Evolutionary conservation across 2,329 filamentous ascomycete genomes (phyloP).

Genomic region (Diplodia corticola): DNA sequence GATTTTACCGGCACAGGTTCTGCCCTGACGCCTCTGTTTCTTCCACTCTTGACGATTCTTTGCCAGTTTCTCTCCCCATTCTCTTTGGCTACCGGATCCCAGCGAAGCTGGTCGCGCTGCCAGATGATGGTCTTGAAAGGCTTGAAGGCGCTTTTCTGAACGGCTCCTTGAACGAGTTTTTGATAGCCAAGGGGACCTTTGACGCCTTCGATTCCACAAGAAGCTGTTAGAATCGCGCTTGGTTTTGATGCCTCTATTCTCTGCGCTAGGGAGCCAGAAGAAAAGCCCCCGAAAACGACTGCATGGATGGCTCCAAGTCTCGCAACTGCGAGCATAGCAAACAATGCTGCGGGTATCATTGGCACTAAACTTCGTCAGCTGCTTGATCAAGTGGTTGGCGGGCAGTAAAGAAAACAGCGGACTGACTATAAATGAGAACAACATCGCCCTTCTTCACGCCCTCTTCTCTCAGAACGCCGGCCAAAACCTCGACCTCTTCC

Average conservation of each 20-base stretch:
- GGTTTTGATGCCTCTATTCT: slow-evolving; percentile 82
- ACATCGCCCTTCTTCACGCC: slow-evolving; percentile 82
- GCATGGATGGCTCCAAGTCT: slow-evolving; percentile 85
- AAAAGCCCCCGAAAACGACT: slow-evolving; percentile 93
- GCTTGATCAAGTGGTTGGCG: background rate
- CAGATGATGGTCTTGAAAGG: slow-evolving; percentile 74
- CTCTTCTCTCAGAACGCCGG: slow-evolving; percentile 78
- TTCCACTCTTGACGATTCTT: slow-evolving; percentile 69
- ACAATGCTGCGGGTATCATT: slow-evolving; percentile 88
- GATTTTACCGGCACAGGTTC: slow-evolving; percentile 76
- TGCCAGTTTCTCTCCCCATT: slow-evolving; percentile 79
- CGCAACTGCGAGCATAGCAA: slow-evolving; percentile 79
- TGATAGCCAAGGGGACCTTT: slow-evolving; percentile 80
- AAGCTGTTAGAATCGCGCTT: slow-evolving; percentile 78
- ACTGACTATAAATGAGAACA: slow-evolving; percentile 82
- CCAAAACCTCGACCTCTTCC: slow-evolving; percentile 76
- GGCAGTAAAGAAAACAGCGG: background rate
- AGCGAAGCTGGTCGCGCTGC: slow-evolving; percentile 76
- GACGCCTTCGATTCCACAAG: slow-evolving; percentile 84
- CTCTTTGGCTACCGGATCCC: slow-evolving; percentile 68
- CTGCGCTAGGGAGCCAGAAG: slow-evolving; percentile 76
- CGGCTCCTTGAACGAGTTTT: slow-evolving; percentile 72
- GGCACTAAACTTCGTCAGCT: slow-evolving; percentile 62
- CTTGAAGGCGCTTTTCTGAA: slow-evolving; percentile 67
- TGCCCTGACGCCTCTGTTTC: slow-evolving; percentile 65